phyloP scores from a whole-genome alignment of 352 stramenopile species.

The Pythium pectinolyticum region DNA sequence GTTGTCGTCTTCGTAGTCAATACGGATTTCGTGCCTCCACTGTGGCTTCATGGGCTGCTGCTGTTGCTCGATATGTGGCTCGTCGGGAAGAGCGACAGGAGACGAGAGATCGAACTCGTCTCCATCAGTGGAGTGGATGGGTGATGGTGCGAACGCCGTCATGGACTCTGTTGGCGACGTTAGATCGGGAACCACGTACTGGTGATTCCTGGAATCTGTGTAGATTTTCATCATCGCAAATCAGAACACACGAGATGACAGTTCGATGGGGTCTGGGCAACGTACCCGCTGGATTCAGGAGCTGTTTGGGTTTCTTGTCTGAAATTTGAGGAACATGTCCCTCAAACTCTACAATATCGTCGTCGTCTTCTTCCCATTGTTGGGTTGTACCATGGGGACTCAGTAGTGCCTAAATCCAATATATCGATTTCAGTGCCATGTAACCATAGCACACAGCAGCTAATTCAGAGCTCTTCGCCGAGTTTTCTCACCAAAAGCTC shows the following conservation, averaged over 20 bases:
- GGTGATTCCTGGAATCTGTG: neutral
- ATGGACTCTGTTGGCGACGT: slow-evolving; percentile 45
- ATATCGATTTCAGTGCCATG: neutral
- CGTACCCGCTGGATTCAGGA: neutral
- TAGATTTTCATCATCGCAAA: no score
- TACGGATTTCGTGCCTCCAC: slow-evolving; percentile 31
- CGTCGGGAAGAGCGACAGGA: slow-evolving; percentile 54
- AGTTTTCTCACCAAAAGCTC: slow-evolving; percentile 59
- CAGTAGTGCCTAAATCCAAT: slow-evolving; percentile 49
- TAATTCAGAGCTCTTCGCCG: no score
- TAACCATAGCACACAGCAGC: slow-evolving; percentile 8
- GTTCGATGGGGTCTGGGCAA: neutral
- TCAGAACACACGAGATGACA: no score
- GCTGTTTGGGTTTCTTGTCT: neutral
- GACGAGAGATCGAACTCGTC: slow-evolving; percentile 71
- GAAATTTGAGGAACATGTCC: neutral
- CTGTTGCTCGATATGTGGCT: no score
- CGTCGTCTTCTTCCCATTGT: slow-evolving; percentile 43
- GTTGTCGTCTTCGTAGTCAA: slow-evolving; percentile 22
- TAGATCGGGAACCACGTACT: slow-evolving; percentile 23
- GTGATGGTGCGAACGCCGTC: slow-evolving; percentile 39
- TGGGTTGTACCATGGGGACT: slow-evolving; percentile 64
- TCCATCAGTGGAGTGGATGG: slow-evolving; percentile 32
- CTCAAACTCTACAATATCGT: slow-evolving; percentile 8
- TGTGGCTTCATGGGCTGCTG: no score